phyloP scores from a whole-genome alignment of 2,329 filamentous ascomycete genomes.

The Stromatinia cepivora region DNA sequence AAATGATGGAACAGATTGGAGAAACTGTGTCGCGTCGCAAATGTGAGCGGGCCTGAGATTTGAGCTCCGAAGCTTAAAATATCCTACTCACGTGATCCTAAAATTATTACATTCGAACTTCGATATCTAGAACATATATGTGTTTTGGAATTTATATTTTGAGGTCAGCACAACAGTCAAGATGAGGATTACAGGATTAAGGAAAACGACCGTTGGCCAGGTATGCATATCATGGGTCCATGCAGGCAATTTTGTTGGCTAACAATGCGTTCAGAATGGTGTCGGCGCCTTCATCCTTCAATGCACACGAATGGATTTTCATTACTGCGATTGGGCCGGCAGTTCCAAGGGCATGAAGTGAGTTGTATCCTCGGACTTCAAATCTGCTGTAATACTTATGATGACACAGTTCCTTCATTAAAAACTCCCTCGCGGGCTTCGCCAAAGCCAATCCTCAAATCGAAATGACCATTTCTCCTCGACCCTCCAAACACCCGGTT shows the following conservation, averaged over 20 bases:
- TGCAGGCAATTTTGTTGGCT: constrained; percentile 20
- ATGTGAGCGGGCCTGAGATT: constrained; percentile 10
- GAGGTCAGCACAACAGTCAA: constrained; percentile 24
- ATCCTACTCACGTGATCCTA: not conserved
- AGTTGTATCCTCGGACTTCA: constrained; percentile 36
- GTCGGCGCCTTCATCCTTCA: constrained; percentile 95
- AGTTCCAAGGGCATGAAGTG: constrained; percentile 96
- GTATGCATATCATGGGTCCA: constrained; percentile 43
- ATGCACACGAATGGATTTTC: constrained; percentile 93
- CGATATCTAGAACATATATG: not conserved
- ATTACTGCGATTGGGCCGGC: constrained; percentile 96
- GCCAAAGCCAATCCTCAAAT: constrained; percentile 80
- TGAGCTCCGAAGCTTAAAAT: constrained; percentile 19
- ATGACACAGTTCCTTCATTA: constrained; percentile 71
- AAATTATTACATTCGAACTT: constrained; percentile 1
- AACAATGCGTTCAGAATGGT: constrained; percentile 70
- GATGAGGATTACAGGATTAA: constrained; percentile 57
- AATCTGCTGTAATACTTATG: not conserved
- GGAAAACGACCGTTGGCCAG: constrained; percentile 54
- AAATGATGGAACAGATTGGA: constrained; percentile 16
- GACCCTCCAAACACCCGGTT: constrained; percentile 85
- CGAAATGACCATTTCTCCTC: constrained; percentile 88
- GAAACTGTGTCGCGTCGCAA: constrained; percentile 19
- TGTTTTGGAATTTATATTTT: not conserved
- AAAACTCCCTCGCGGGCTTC: constrained; percentile 72